Evolutionary conservation across 2,329 filamentous ascomycete species (phyloP).

Genomic region (Coniochaeta hoffmannii): DNA sequence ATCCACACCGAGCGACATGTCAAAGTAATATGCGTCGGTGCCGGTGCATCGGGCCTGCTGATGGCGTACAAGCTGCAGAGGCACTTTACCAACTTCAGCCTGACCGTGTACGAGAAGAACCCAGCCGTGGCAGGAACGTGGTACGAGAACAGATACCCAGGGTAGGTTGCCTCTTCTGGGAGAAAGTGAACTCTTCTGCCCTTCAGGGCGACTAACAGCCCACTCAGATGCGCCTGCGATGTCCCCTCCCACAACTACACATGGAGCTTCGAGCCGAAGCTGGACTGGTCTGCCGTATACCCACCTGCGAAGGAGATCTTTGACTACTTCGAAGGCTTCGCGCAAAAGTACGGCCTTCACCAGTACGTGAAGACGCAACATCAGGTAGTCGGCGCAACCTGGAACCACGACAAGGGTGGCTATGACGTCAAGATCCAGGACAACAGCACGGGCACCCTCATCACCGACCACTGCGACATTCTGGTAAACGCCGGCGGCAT

Average conservation of each 20-base stretch:
- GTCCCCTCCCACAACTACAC: constrained; percentile 45
- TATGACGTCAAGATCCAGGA: constrained; percentile 2
- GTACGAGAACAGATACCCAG: constrained; percentile 41
- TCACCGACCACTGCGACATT: constrained; percentile 5
- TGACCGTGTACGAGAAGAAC: constrained; percentile 40
- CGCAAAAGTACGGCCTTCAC: constrained; percentile 27
- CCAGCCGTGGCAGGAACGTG: constrained; percentile 39
- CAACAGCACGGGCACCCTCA: not conserved
- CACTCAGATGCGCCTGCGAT: constrained; percentile 34
- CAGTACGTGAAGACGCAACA: constrained; percentile 22
- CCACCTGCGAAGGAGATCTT: constrained; percentile 33
- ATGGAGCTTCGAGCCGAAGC: constrained; percentile 39
- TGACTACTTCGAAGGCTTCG: constrained; percentile 32
- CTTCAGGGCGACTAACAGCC: constrained; percentile 8
- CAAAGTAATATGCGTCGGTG: constrained; percentile 34
- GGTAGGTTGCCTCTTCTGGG: constrained; percentile 14
- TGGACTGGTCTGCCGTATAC: constrained; percentile 33
- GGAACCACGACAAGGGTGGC: constrained; percentile 14
- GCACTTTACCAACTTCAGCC: constrained; percentile 32
- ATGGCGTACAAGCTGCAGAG: constrained; percentile 40
- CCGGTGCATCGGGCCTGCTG: constrained; percentile 38
- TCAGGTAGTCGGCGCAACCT: constrained; percentile 21
- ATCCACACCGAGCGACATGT: constrained; percentile 15
- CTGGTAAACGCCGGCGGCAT: constrained; percentile 3
- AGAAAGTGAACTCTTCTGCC: not conserved